Base-by-base conservation (phyloP, 352 stramenopile genomes). In the Phytophthora aleatoria region DNA sequence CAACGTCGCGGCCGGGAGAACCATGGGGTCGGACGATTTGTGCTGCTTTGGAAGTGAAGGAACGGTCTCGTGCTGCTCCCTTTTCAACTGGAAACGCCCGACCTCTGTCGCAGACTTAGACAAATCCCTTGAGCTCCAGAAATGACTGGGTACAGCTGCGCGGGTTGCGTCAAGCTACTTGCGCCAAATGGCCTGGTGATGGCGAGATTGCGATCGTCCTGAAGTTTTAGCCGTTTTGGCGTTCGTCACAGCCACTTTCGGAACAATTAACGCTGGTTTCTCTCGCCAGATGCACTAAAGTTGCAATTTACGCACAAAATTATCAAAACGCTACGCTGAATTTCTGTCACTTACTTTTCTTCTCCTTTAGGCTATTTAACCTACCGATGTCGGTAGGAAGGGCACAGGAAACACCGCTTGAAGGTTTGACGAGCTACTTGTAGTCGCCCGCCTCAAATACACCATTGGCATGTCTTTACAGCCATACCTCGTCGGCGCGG, bases 401-500 rank as follows among this genome's bases (percentile, higher is more conserved):
- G 20, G 20, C 20, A 20, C 20, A 20, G 20, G 20, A 0, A 20
- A 20, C 20, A 20, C 20, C 20, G 0, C 20, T 20, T 20, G 20
- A 20, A 20, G 20, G 20, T 20, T 20, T 20, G 20, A 20, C 20
- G 20, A 20, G 20, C 20, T 20, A 20, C 20, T 20, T 20, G 20
- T 20, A 20, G 20, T 20, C 20, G 0, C 20, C 39, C 35, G 35
- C 35, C 35, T 41, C 20, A 47, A 26, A 60, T 51, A 56, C 42
- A 45, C 39, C 15, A 52, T 43, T 49, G 41, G 38, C 16, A 43
- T 26, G 27, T 57, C n/a, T 35, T 67, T 75, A 87, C 6, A 87
- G 68, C 78, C 78, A 87, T 38, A 85, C 71, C 66, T 87, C 78
- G 42, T 85, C 75, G 26, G 68, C 36, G 15, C 50, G 61, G 47